Evolutionary conservation across 108 stramenopile species (phyloP), one percentile per base, ranked within the genome.

Genomic region (Aurantiochytrium sp.): DNA sequence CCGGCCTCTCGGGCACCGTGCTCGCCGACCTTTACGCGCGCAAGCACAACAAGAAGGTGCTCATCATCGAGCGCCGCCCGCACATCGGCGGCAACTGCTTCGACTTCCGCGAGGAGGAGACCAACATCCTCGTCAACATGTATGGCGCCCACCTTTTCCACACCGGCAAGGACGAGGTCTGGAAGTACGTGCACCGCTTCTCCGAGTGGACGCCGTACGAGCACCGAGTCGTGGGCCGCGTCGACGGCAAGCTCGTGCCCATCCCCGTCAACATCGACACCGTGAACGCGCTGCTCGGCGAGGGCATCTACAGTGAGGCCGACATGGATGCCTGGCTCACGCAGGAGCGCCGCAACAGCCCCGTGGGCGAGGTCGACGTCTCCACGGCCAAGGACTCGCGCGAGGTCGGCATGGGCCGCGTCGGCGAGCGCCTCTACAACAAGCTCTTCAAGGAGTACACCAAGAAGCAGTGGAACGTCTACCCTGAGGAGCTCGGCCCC

Each of bases 181-280:
- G 95, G 95, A 87, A 94, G 19, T 96, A 95, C 68, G 55, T 94
- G 1, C 89, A 94, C 31, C 54, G 86, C 50, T 94, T 93, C 88
- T 87, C 93, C 4, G 88, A 93, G 24, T 96, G 95, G 95, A 93
- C 87, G 12, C 89, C 90, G 4, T 95, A 94, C 86, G 93, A 96
- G 55, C 95, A 96, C 85, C 59, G 92, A 34, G 94, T 95, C 30
- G 32, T 94, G 87, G 95, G 95, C 36, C 30, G 55, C n/a, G 87
- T 87, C 2, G 65, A 68, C 87, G 65, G 41, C 68, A 92, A 94
- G 85, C 86, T 92, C 86, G 94, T 95, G 5, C 94, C 95, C 41
- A 95, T 96, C 86, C 95, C 95, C 19, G 95, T 95, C 36, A 96
- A 94, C 68, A 95, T 95, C 50, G 93, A 94, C 54, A 96, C 95